A percentile compares a stretch with the other conserved stretches of the same genome.
These are phyloP conservation scores for Penicillium verrucosum DNA, from an alignment of 2,329 filamentous ascomycete genomes.

Conservation along the genomic window DNA sequence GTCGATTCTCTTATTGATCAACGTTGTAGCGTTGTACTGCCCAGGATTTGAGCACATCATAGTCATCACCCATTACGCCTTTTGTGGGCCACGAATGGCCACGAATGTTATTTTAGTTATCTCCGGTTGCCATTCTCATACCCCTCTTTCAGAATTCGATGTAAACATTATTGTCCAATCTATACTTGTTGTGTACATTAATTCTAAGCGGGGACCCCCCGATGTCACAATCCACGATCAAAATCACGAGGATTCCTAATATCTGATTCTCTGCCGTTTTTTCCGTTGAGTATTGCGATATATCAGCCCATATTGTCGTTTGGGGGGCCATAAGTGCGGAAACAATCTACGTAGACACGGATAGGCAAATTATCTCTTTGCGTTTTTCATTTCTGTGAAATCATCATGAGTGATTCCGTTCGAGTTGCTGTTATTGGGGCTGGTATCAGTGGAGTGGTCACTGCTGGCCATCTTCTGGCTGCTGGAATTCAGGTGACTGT, in stretches of 20 bases:
- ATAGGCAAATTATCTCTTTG: not conserved
- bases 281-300: slow-evolving; percentile 15
- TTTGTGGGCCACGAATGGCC: slow-evolving; percentile 7
- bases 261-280: not conserved
- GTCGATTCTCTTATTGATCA: not conserved
- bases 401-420: slow-evolving; percentile 22
- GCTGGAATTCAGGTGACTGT: slow-evolving; percentile 51
- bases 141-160: slow-evolving; percentile 9
- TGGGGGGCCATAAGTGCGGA: slow-evolving; percentile 1
- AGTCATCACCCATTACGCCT: slow-evolving; percentile 28
- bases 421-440: slow-evolving; percentile 50
- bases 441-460: slow-evolving; percentile 50
- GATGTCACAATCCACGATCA: slow-evolving; percentile 25
- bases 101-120: not conserved
- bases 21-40: not conserved
- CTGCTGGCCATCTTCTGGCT: slow-evolving; percentile 47
- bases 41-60: slow-evolving; percentile 32
- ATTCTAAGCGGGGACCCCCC: slow-evolving; percentile 1
- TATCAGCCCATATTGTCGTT: slow-evolving; percentile 1
- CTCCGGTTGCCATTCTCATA: not conserved
- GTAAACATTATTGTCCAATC: not conserved
- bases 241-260: slow-evolving; percentile 21
- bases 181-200: not conserved
- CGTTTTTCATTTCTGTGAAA: not conserved
- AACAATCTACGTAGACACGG: not conserved